phyloP scores from a whole-genome alignment of 106 monocot species.

The Dioscorea dumetorum region DNA sequence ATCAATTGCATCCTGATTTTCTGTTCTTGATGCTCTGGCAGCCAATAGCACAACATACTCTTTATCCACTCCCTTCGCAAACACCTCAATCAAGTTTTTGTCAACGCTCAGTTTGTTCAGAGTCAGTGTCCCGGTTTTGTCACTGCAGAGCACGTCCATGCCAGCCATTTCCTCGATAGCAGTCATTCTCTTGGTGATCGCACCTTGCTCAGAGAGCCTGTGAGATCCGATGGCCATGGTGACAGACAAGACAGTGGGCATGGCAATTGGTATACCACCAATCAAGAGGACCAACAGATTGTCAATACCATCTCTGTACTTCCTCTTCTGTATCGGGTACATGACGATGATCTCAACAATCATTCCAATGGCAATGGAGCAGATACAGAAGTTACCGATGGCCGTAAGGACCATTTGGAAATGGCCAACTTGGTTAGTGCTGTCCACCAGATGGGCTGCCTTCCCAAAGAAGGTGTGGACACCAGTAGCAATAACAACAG shows the following conservation, averaged over 20 bases:
- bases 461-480: slow-evolving; percentile 54
- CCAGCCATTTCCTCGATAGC: slow-evolving; percentile 68
- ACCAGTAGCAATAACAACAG: slow-evolving; percentile 42
- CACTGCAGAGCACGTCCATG: slow-evolving; percentile 68
- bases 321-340: slow-evolving; percentile 57
- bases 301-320: slow-evolving; percentile 56
- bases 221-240: slow-evolving; percentile 91
- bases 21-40: slow-evolving; percentile 65
- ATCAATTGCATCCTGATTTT: slow-evolving; percentile 89
- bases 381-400: slow-evolving; percentile 72
- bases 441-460: slow-evolving; percentile 48
- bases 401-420: slow-evolving; percentile 64
- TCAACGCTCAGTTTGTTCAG: slow-evolving; percentile 74
- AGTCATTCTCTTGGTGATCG: slow-evolving; percentile 57
- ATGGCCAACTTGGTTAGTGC: slow-evolving; percentile 56
- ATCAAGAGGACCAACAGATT: slow-evolving; percentile 80
- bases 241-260: slow-evolving; percentile 80
- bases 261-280: slow-evolving; percentile 84
- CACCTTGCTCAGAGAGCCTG: slow-evolving; percentile 63
- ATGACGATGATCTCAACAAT: slow-evolving; percentile 53
- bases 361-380: slow-evolving; percentile 50
- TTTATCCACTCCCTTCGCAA: slow-evolving; percentile 50
- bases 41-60: slow-evolving; percentile 54
- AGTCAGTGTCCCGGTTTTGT: slow-evolving; percentile 62
- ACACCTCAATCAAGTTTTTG: slow-evolving; percentile 63